Base-by-base conservation (phyloP, 2,329 filamentous ascomycete species). In the Cladophialophora exuberans region DNA sequence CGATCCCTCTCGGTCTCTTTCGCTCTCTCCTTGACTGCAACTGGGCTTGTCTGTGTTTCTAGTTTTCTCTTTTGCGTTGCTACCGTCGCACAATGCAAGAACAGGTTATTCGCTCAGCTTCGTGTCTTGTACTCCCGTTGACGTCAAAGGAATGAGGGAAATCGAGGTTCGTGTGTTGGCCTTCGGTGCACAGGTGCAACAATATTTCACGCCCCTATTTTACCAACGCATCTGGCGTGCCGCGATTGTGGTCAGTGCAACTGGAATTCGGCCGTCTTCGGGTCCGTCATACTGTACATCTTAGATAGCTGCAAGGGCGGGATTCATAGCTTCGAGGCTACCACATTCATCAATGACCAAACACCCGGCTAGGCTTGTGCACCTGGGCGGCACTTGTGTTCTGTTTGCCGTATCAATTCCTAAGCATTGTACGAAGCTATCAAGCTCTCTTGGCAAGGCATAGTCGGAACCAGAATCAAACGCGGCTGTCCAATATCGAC, bases 121-220 rank as follows among this genome's bases (percentile, higher is more conserved):
- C 9, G 23, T 38, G 33, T 10, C 9, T 49, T 49, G 46, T 49
- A 30, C 22, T 15, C 23, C 45, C 15, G 6, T 9, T 18, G 3
- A 17, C n/a, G 5, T 11, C 23, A 11, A 41, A 39, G 26, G 22
- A 49, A 26, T 44, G 3, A 15, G 18, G 11, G 22, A 26, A 28
- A 18, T 11, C 46, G 11, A 7, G 9, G 46, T 2, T 10, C 17
- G 2, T 6, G 22, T 25, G 31, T 23, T 15, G 18, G 20, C 11
- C 23, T 3, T 15, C 3, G 46, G 46, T 28, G 46, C 13, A 49
- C 46, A 49, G n/a, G 46, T 49, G 33, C 46, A 30, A 49, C 46
- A 18, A 36, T 17, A 18, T 9, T n/a, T n/a, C n/a, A n/a, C n/a
- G n/a, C n/a, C n/a, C n/a, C n/a, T n/a, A n/a, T n/a, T n/a, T n/a